These are phyloP conservation scores for Aspergillus cavernicola DNA, from an alignment of 495 filamentous ascomycete genomes.

Conservation along the genomic window DNA sequence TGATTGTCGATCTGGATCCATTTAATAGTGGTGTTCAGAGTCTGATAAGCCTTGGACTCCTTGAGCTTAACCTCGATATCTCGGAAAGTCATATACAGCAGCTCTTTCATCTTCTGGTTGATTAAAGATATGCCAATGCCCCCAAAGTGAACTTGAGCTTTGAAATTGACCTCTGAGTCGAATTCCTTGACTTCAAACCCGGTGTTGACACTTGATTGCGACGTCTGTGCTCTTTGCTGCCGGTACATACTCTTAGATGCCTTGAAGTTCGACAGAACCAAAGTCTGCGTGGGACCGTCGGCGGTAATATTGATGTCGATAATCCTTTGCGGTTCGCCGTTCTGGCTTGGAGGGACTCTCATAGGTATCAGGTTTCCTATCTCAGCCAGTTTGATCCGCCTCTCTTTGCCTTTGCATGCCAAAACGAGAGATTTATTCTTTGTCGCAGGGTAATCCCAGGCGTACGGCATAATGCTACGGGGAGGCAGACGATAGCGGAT, in stretches of 20 bases:
- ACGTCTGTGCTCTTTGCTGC: constrained; percentile 60
- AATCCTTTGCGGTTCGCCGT: constrained; percentile 63
- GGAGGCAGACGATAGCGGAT: constrained; percentile 91
- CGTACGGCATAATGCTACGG: constrained; percentile 98
- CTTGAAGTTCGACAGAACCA: constrained; percentile 93
- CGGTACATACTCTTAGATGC: constrained; percentile 91
- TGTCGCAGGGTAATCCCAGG: constrained; percentile 98
- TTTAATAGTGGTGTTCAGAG: constrained; percentile 81
- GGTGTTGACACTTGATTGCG: constrained; percentile 54
- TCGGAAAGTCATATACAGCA: constrained; percentile 90
- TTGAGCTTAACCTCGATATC: constrained; percentile 88
- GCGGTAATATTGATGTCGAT: constrained; percentile 95
- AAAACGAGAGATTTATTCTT: constrained; percentile 91
- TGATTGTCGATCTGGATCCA: constrained; percentile 99
- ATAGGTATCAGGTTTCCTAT: constrained; percentile 93
- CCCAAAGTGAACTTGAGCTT: constrained; percentile 78
- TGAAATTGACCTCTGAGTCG: constrained; percentile 82
- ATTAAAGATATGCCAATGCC: constrained; percentile 92
- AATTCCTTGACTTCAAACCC: constrained; percentile 92
- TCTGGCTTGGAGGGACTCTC: constrained; percentile 63
- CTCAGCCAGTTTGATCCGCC: constrained; percentile 89
- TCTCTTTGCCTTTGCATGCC: constrained; percentile 70
- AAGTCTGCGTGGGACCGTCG: constrained; percentile 89
- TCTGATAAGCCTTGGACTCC: constrained; percentile 91
- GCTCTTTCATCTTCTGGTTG: constrained; percentile 85